Evolutionary conservation across 305 asterid genomes (phyloP).

Genomic region (Fraxinus sp.): DNA sequence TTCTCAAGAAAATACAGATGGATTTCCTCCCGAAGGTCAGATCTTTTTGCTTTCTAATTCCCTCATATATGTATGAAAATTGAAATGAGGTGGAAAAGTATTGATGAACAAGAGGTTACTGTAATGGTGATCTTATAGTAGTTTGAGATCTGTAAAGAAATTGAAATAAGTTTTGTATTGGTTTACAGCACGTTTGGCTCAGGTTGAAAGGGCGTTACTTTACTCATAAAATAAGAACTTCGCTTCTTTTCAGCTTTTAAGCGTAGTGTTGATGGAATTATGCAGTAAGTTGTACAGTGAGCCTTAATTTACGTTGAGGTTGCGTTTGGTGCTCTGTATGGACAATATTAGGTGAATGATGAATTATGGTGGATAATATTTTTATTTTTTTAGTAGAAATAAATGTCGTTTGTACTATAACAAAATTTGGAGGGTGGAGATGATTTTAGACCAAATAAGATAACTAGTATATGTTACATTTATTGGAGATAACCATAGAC

Average conservation of each 20-base stretch:
- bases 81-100: background rate
- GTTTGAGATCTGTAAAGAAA: background rate
- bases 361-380: background rate
- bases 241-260: background rate
- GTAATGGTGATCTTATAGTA: background rate
- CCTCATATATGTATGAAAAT: background rate
- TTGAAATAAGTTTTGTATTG: background rate
- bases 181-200: background rate
- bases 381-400: too few species aligned
- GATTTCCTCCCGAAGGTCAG: conserved; percentile 40
- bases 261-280: background rate
- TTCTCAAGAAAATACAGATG: conserved; percentile 25
- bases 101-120: conserved; percentile 6
- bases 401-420: background rate
- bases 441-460: background rate
- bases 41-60: conserved; percentile 11
- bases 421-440: background rate
- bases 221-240: background rate
- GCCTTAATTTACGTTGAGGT: background rate
- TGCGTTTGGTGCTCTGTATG: background rate
- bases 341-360: background rate
- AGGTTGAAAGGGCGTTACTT: background rate
- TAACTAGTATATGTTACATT: background rate
- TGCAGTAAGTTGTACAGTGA: background rate
- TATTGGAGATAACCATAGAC: background rate